Evolutionary conservation across 2,329 filamentous ascomycete genomes (phyloP).

Genomic region (Waltergamsia citrina): DNA sequence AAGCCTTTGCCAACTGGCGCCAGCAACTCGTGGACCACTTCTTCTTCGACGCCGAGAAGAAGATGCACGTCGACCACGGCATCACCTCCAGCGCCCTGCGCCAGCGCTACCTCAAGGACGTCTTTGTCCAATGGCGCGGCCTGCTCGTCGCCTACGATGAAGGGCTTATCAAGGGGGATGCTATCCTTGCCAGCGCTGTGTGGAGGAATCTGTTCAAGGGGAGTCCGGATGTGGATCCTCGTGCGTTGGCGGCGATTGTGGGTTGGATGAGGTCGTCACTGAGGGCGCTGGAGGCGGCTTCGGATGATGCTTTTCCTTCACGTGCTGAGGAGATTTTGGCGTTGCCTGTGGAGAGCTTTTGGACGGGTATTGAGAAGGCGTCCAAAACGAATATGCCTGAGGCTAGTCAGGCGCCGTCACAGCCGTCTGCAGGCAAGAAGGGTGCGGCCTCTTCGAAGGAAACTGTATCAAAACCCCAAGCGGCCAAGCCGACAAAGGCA

Average conservation of each 20-base stretch:
- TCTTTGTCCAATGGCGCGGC: conserved; percentile 90
- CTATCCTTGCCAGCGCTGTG: conserved; percentile 68
- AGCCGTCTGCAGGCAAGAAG: too few relatives aligned
- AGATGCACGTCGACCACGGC: conserved; percentile 74
- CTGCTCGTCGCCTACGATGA: conserved; percentile 78
- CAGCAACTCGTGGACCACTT: conserved; percentile 91
- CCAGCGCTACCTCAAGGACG: conserved; percentile 69
- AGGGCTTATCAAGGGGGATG: conserved; percentile 67
- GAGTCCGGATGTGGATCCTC: conserved; percentile 38
- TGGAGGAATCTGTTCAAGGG: conserved; percentile 93
- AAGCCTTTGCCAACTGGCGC: conserved; percentile 67
- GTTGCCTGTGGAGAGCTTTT: conserved; percentile 31
- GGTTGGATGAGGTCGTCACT: conserved; percentile 44
- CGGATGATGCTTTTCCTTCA: conserved; percentile 29
- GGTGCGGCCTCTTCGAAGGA: too few relatives aligned
- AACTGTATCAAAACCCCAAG: too few relatives aligned
- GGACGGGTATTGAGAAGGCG: conserved; percentile 29
- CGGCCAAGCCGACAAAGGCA: too few relatives aligned
- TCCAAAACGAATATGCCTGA: too few relatives aligned
- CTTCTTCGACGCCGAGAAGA: conserved; percentile 80
- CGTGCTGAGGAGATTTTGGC: conserved; percentile 21
- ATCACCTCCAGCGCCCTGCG: conserved; percentile 49
- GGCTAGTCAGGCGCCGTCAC: too few relatives aligned
- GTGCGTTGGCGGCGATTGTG: conserved; percentile 42
- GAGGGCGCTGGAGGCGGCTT: conserved; percentile 36